A percentile compares a stretch with the other conserved stretches of the same genome.
These are phyloP conservation scores for Priceomyces castillae DNA, from an alignment of 805 yeast species.

Conservation along the genomic window DNA sequence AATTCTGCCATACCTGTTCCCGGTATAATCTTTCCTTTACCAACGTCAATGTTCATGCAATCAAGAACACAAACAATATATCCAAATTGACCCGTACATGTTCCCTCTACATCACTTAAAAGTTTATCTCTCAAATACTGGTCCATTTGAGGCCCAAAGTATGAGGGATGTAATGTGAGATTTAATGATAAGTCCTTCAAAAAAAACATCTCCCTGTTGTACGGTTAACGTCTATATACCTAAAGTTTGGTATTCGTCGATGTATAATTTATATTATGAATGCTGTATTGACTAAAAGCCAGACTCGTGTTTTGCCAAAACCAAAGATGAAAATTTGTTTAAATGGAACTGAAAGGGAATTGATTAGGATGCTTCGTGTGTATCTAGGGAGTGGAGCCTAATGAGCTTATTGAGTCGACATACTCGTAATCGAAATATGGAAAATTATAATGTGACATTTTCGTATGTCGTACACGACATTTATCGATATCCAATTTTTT, in stretches of 20 bases:
- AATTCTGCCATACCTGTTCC: constrained; percentile 94
- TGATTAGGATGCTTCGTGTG: background rate
- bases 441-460: constrained; percentile 1
- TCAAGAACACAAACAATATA: constrained; percentile 95
- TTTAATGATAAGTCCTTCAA: constrained; percentile 85
- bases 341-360: background rate
- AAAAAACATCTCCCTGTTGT: constrained; percentile 35
- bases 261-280: background rate
- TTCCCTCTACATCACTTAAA: constrained; percentile 94
- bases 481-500: constrained; percentile 5
- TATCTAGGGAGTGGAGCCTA: background rate
- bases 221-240: background rate
- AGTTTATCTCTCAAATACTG: constrained; percentile 86
- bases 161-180: constrained; percentile 94
- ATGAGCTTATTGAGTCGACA: background rate
- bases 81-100: constrained; percentile 98
- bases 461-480: constrained; percentile 5
- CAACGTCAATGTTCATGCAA: constrained; percentile 91
- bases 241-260: background rate
- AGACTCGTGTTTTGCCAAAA: background rate
- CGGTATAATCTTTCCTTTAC: constrained; percentile 88
- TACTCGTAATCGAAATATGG: background rate
- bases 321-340: background rate
- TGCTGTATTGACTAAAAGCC: background rate
- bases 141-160: constrained; percentile 97